Evolutionary conservation across 768 basidiomycete genomes (phyloP).

Genomic region (Leccinum longicurvipes): DNA sequence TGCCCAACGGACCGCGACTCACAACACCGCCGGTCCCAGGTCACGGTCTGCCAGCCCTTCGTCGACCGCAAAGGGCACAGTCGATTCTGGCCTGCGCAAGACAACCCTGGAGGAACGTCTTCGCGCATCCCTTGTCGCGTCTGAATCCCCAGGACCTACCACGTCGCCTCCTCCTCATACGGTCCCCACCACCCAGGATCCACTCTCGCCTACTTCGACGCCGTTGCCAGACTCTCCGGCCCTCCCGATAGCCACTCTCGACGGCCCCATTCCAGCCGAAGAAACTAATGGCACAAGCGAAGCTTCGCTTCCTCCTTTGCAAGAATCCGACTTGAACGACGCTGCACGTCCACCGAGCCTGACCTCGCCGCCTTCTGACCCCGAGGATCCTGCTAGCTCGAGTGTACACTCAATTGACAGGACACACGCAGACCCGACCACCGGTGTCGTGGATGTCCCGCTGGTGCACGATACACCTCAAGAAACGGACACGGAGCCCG

Average conservation of each 20-base stretch:
- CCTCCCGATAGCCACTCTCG: not conserved
- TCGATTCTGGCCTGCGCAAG: conserved; percentile 39
- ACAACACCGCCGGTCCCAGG: conserved; percentile 11
- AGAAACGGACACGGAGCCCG: not conserved
- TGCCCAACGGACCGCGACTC: conserved; percentile 46
- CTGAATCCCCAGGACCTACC: conserved; percentile 47
- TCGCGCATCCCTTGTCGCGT: conserved; percentile 58
- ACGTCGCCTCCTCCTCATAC: conserved; percentile 40
- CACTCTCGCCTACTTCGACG: conserved; percentile 41
- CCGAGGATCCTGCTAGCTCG: not conserved
- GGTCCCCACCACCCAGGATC: conserved; percentile 27
- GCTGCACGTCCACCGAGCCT: not conserved
- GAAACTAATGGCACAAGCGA: not conserved
- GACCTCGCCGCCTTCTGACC: not conserved
- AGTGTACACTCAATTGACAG: not conserved
- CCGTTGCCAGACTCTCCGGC: conserved; percentile 44
- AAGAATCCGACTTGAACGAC: not conserved
- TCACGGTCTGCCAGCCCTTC: conserved; percentile 26
- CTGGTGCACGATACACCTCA: conserved; percentile 1
- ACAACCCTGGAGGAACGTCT: conserved; percentile 73
- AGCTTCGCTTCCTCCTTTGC: not conserved
- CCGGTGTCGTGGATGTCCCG: not conserved
- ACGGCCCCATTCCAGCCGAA: not conserved
- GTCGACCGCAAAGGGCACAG: conserved; percentile 9
- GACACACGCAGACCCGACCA: not conserved